These are phyloP conservation scores for Tricholomella constricta DNA, from an alignment of 768 basidiomycete species.

Conservation along the genomic window DNA sequence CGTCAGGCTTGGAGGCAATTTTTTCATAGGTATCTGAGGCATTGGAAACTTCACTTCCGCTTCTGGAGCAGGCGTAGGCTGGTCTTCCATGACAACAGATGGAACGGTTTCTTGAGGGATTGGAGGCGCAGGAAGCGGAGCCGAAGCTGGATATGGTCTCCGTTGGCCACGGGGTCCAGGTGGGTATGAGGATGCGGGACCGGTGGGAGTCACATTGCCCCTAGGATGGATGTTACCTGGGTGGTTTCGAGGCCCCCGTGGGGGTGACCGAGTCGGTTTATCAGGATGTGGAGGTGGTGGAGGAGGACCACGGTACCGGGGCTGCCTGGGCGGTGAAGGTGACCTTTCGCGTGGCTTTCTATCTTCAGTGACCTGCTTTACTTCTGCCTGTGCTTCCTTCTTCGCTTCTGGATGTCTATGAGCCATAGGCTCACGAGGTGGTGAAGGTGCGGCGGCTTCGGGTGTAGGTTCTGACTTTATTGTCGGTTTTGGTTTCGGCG, in stretches of 20 bases:
- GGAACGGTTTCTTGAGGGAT: conserved; percentile 5
- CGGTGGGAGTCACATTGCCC: conserved; percentile 17
- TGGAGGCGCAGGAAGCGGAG: conserved; percentile 1
- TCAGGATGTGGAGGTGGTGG: conserved; percentile 18
- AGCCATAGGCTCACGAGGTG: background rate
- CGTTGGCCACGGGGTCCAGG: conserved; percentile 21
- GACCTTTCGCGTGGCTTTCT: conserved; percentile 15
- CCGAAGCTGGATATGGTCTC: conserved; percentile 14
- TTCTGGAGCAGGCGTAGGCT: background rate
- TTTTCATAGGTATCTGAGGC: conserved; percentile 33
- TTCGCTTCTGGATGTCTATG: conserved; percentile 1
- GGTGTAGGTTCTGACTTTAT: background rate
- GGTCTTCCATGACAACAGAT: conserved; percentile 6
- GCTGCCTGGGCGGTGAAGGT: conserved; percentile 27
- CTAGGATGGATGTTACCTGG: conserved; percentile 13
- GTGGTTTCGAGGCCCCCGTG: conserved; percentile 39
- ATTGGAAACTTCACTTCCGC: conserved; percentile 14
- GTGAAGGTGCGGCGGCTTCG: background rate
- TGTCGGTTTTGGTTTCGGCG: background rate
- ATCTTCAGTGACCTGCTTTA: background rate
- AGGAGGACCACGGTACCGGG: conserved; percentile 18
- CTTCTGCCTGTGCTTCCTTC: conserved; percentile 14
- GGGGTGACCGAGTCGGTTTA: conserved; percentile 36
- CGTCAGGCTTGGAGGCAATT: conserved; percentile 29
- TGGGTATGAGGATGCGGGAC: conserved; percentile 19